These are phyloP conservation scores for Aethionema arabicum DNA, from an alignment of 345 rosid genomes.

Conservation along the genomic window DNA sequence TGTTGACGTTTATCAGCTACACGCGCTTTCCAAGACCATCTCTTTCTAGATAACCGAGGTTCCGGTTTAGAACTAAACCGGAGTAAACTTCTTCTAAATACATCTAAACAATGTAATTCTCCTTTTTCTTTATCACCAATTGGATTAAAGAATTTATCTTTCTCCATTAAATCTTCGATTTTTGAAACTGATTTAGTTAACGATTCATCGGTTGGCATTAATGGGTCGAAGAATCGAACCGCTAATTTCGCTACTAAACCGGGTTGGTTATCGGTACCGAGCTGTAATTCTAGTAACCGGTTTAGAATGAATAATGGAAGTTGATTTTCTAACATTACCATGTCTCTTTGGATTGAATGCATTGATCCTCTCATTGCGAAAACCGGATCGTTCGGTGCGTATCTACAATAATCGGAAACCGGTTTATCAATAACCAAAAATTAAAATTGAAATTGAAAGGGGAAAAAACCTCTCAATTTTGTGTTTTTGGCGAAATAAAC, in stretches of 20 bases:
- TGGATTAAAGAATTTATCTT: conserved; percentile 48
- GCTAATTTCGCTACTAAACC: conserved; percentile 61
- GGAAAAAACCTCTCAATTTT: too few relatives aligned
- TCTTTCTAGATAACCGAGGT: conserved; percentile 53
- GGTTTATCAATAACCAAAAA: not conserved
- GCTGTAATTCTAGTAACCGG: conserved; percentile 57
- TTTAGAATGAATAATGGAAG: conserved; percentile 68
- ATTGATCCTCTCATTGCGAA: conserved; percentile 76
- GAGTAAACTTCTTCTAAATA: conserved; percentile 63
- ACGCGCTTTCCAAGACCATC: conserved; percentile 48
- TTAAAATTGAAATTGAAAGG: too few relatives aligned
- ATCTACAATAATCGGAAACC: conserved; percentile 19
- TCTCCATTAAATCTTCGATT: conserved; percentile 42
- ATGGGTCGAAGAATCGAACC: conserved; percentile 62
- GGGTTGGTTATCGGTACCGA: conserved; percentile 48
- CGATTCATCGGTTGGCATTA: conserved; percentile 82
- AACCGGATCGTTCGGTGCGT: conserved; percentile 65
- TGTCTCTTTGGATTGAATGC: conserved; percentile 81
- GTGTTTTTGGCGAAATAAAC: too few relatives aligned
- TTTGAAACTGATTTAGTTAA: conserved; percentile 48
- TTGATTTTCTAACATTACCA: conserved; percentile 84
- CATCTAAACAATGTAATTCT: conserved; percentile 74
- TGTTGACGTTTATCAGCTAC: conserved; percentile 75
- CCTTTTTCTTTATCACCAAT: conserved; percentile 48
- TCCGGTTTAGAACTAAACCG: conserved; percentile 50